Percentiles rank a stretch among this genome's conserved stretches.
Evolutionary conservation across 352 stramenopile genomes (phyloP).

Genomic region (Albugo candida): DNA sequence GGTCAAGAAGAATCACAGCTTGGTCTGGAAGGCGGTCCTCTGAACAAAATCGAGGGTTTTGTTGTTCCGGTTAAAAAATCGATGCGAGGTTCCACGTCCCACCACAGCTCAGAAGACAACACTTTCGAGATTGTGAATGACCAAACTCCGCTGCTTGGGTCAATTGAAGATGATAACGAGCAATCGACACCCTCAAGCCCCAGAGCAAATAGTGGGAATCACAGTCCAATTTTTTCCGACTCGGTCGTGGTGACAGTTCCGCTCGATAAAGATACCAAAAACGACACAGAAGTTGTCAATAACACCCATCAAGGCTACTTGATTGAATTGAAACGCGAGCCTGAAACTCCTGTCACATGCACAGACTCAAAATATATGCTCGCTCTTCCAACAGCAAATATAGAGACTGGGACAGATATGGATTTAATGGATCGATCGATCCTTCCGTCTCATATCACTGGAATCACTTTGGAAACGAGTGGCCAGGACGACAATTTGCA

Average conservation of each 20-base stretch:
- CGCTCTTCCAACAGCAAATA: slow-evolving; percentile 34
- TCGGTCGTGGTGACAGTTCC: slow-evolving; percentile 59
- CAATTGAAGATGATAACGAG: too few relatives aligned
- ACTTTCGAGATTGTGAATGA: too few relatives aligned
- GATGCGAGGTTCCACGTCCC: too few relatives aligned
- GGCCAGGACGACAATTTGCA: slow-evolving; percentile 50
- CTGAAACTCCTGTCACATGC: slow-evolving; percentile 14
- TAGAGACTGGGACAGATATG: slow-evolving; percentile 6
- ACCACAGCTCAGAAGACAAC: too few relatives aligned
- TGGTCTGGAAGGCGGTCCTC: slow-evolving; percentile 19
- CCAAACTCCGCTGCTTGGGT: too few relatives aligned
- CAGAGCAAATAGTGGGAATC: too few relatives aligned
- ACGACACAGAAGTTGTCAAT: slow-evolving; percentile 24
- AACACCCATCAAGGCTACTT: slow-evolving; percentile 41
- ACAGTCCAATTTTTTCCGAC: slow-evolving; percentile 1
- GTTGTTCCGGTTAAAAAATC: slow-evolving; percentile 33
- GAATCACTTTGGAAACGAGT: slow-evolving; percentile 50
- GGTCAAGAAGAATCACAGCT: slow-evolving; percentile 39
- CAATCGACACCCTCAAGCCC: too few relatives aligned
- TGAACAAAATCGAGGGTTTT: slow-evolving; percentile 26
- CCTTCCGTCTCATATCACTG: slow-evolving; percentile 43
- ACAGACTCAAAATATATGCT: slow-evolving; percentile 42
- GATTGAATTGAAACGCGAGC: slow-evolving; percentile 47
- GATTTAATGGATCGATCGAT: slow-evolving; percentile 15
- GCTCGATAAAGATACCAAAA: slow-evolving; percentile 39